A percentile compares a stretch with the other conserved stretches of the same genome.
phyloP scores from a whole-genome alignment of 2,329 filamentous ascomycete genomes.

The Sclerotinia minor region DNA sequence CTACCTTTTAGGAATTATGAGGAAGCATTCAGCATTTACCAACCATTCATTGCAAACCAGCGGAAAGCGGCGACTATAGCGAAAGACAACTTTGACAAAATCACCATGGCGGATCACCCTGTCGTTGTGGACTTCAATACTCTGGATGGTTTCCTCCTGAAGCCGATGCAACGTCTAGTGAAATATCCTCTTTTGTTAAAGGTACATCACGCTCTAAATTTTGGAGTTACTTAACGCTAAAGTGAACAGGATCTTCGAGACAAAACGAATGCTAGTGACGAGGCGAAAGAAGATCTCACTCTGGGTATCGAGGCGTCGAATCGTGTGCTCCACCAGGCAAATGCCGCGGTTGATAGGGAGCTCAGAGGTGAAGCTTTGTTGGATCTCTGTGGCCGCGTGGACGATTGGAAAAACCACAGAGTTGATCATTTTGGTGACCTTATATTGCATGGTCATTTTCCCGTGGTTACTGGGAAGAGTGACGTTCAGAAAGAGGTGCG shows the following conservation, averaged over 20 bases:
- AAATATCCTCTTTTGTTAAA: constrained; percentile 92
- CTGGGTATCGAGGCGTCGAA: constrained; percentile 80
- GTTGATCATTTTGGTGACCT: constrained; percentile 90
- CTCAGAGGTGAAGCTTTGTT: constrained; percentile 79
- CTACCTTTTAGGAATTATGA: constrained; percentile 82
- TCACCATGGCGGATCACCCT: constrained; percentile 69
- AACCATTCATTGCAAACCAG: constrained; percentile 96
- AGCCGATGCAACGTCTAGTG: constrained; percentile 92
- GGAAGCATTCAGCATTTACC: constrained; percentile 87
- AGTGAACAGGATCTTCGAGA: constrained; percentile 73
- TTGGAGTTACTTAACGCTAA: constrained; percentile 13
- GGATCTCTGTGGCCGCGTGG: constrained; percentile 78
- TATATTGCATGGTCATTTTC: constrained; percentile 85
- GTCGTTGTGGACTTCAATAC: constrained; percentile 88
- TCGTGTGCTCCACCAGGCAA: constrained; percentile 78
- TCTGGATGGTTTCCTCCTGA: constrained; percentile 87
- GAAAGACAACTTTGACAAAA: constrained; percentile 82
- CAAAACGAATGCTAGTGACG: constrained; percentile 72
- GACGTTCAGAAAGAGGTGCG: constrained; percentile 79
- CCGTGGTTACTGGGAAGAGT: constrained; percentile 84
- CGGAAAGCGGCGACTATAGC: constrained; percentile 85
- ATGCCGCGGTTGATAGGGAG: constrained; percentile 87
- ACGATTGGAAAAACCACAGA: constrained; percentile 95
- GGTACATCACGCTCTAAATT: constrained; percentile 48
- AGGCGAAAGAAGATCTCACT: constrained; percentile 69